Base-by-base conservation (phyloP, 371 early-diverging fungal genomes). In the Mortierella sp. region DNA sequence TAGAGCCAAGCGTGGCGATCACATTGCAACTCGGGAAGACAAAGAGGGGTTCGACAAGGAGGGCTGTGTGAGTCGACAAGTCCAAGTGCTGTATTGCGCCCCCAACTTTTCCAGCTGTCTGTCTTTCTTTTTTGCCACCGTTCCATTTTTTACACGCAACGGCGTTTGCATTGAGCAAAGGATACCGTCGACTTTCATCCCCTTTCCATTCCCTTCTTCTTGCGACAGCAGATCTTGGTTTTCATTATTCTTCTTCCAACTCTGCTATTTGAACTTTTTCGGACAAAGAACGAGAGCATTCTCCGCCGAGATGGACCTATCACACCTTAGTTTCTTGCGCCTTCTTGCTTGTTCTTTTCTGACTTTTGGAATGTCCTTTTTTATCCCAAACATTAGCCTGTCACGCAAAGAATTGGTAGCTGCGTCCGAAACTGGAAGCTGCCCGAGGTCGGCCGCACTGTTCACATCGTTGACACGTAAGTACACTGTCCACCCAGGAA, bases 401-500 rank as follows among this genome's bases (percentile, higher is more conserved):
- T 87, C 21, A 87, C 87, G 70, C 83, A 83, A 47, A 75, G 78
- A 16, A 88, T 88, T 60, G 84, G 82, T 9, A 81, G 82, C 63
- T 79, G 82, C 48, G 84, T 84, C n/a, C 81, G 84, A n/a, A 79
- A 78, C 28, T 88, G 88, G 88, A 83, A 76, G 73, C 31, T 88
- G 45, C 88, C 88, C 9, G 84, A 84, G 58, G 88, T 88, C 10
- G 82, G 82, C 24, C 74, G 85, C 24, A 82, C 82, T 31, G 88
- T 88, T 24, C 88, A 88, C 65, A 88, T 88, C 75, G 84, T 88
- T 58, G 88, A 88, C 65, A 88, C 87, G 87, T 82, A 82, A 79
- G 87, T 80, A 1, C 19, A 47, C 14, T 47, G 24, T 19, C 48
- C 47, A 45, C 19, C 11, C 68, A 19, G 24, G 24, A 65, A n/a